Conservation (phyloP, 2,329 filamentous ascomycete genomes). For the Aureobasidium lini region DNA sequence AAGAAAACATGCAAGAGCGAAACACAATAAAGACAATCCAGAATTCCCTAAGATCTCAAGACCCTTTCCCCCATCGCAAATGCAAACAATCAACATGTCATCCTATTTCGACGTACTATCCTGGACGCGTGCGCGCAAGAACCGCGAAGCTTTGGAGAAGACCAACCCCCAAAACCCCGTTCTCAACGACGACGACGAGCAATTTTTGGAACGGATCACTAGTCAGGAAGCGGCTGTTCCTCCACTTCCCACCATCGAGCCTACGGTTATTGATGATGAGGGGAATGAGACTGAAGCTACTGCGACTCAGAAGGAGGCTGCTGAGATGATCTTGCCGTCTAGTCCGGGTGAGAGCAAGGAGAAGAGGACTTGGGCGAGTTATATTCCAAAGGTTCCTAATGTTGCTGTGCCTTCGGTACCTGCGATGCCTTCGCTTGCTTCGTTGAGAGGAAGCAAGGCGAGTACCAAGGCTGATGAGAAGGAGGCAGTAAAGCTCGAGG, state of each 20-base stretch:
- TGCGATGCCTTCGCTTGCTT: conserved; percentile 19
- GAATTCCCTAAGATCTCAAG: not conserved
- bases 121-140: conserved; percentile 29
- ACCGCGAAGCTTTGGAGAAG: conserved; percentile 29
- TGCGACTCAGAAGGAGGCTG: conserved; percentile 21
- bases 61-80: not conserved
- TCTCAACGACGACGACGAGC: conserved; percentile 54
- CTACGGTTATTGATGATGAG: conserved; percentile 27
- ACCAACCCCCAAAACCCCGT: conserved; percentile 36
- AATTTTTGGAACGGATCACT: conserved; percentile 47
- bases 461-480: conserved; percentile 23
- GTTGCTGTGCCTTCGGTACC: not conserved
- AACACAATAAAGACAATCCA: not conserved
- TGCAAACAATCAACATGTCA: conserved; percentile 18
- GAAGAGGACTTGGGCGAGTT: conserved; percentile 28
- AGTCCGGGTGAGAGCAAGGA: conserved; percentile 19
- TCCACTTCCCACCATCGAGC: conserved; percentile 32
- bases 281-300: conserved; percentile 29
- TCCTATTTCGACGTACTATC: conserved; percentile 29
- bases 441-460: conserved; percentile 13
- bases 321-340: conserved; percentile 10
- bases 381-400: conserved; percentile 24
- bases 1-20: not conserved
- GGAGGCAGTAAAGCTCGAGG: conserved; percentile 15
- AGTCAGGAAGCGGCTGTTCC: conserved; percentile 37